These are phyloP conservation scores for Pseudogymnoascus sp. DNA, from an alignment of 2,329 filamentous ascomycete species.

Conservation along the genomic window DNA sequence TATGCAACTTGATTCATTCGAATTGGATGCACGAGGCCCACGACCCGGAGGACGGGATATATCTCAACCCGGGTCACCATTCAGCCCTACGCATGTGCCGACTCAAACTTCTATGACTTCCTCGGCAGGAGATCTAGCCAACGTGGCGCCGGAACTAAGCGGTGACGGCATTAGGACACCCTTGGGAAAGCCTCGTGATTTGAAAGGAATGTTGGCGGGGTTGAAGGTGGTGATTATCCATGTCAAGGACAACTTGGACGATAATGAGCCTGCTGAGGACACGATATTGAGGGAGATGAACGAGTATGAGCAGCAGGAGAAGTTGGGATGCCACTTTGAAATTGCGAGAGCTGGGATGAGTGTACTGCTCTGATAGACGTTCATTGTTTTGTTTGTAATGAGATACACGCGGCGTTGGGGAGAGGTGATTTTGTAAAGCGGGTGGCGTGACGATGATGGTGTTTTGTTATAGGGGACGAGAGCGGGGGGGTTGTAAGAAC, in stretches of 20 bases:
- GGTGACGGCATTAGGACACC: background rate
- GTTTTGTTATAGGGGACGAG: background rate
- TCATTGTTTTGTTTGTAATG: background rate
- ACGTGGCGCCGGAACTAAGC: background rate
- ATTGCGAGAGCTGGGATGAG: slow-evolving; percentile 59
- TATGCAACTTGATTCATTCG: slow-evolving; percentile 4
- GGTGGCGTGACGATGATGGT: slow-evolving; percentile 1
- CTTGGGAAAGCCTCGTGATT: background rate
- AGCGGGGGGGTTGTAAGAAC: background rate
- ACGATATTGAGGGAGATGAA: slow-evolving; percentile 62
- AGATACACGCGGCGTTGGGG: background rate
- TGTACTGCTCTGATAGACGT: slow-evolving; percentile 20
- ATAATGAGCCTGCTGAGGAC: slow-evolving; percentile 57
- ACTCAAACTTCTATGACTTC: background rate
- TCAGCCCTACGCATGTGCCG: background rate
- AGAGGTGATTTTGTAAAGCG: background rate
- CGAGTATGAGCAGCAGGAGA: slow-evolving; percentile 45
- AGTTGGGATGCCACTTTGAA: slow-evolving; percentile 72
- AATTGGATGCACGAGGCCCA: background rate
- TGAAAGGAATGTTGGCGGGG: slow-evolving; percentile 45
- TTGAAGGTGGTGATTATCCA: slow-evolving; percentile 84
- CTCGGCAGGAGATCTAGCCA: background rate
- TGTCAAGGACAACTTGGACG: slow-evolving; percentile 76
- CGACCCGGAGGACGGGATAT: background rate
- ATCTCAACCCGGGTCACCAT: background rate